A percentile compares a stretch with the other conserved stretches of the same genome.
phyloP scores from a whole-genome alignment of 2,329 filamentous ascomycete species.

The Huntiella omanensis region DNA sequence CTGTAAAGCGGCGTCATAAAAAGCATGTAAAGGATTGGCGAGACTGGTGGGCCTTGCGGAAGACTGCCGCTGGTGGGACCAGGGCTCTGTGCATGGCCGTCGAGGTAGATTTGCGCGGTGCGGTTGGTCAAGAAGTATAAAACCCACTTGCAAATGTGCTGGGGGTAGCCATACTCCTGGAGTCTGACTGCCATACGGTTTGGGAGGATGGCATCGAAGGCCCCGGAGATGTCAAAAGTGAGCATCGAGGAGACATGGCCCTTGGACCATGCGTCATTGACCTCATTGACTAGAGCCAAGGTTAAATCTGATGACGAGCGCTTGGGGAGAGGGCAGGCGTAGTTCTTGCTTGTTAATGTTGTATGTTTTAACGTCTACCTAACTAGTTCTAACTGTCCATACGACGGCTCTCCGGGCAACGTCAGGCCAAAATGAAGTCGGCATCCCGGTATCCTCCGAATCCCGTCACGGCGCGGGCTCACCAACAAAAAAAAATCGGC shows the following conservation, averaged over 20 bases:
- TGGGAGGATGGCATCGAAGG: background rate
- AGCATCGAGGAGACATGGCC: background rate
- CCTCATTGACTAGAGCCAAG: slow-evolving; percentile 10
- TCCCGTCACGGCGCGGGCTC: no score
- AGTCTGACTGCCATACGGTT: background rate
- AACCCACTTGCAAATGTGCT: slow-evolving; percentile 9
- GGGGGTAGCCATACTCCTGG: background rate
- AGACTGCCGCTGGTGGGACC: background rate
- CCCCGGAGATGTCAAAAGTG: background rate
- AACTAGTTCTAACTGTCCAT: no score
- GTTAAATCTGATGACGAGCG: slow-evolving; percentile 13
- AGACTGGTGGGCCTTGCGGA: background rate
- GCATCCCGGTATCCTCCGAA: no score
- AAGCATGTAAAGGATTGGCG: background rate
- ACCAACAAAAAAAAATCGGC: no score
- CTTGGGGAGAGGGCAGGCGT: slow-evolving; percentile 14
- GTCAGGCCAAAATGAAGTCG: no score
- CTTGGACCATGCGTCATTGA: background rate
- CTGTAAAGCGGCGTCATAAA: background rate
- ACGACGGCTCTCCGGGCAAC: no score
- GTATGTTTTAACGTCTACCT: no score
- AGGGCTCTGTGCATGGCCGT: background rate
- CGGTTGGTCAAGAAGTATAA: slow-evolving; percentile 12
- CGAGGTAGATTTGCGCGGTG: slow-evolving; percentile 5
- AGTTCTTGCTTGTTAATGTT: slow-evolving; percentile 6